These are phyloP conservation scores for Mycena citricolor DNA, from an alignment of 1,284 basidiomycete genomes.

Conservation along the genomic window DNA sequence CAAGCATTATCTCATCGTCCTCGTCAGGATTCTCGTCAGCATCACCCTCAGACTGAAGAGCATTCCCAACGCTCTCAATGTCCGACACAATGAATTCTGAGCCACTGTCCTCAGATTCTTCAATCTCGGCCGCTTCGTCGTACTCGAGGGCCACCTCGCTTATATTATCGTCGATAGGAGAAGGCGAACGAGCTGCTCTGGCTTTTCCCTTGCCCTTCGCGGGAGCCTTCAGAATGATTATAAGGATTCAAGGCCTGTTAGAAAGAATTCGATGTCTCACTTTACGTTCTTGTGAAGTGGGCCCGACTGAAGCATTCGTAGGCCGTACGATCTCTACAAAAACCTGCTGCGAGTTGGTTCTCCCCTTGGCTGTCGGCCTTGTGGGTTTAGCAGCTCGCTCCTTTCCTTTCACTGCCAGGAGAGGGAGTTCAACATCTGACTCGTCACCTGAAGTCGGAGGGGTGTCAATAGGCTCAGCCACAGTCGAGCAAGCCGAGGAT, in stretches of 20 bases:
- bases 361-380: slow-evolving; percentile 42
- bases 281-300: not conserved
- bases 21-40: slow-evolving; percentile 34
- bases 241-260: not conserved
- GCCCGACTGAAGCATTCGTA: not conserved
- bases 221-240: slow-evolving; percentile 11
- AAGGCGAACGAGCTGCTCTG: slow-evolving; percentile 29
- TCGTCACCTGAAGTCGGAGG: slow-evolving; percentile 23
- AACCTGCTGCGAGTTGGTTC: slow-evolving; percentile 37
- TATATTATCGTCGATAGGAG: slow-evolving; percentile 18
- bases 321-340: slow-evolving; percentile 45
- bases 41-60: slow-evolving; percentile 77
- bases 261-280: slow-evolving; percentile 55
- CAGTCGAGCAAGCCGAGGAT: slow-evolving; percentile 17
- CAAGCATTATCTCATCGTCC: slow-evolving; percentile 58
- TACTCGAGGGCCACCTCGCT: slow-evolving; percentile 38
- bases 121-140: slow-evolving; percentile 35
- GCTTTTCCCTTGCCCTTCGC: slow-evolving; percentile 42
- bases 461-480: slow-evolving; percentile 16
- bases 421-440: slow-evolving; percentile 62
- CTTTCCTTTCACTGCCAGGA: slow-evolving; percentile 1
- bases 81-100: slow-evolving; percentile 56
- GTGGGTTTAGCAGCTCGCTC: not conserved
- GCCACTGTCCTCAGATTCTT: slow-evolving; percentile 56
- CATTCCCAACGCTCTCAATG: slow-evolving; percentile 14